Percentiles rank a stretch among this genome's conserved stretches.
These are phyloP conservation scores for Phytophthora tentaculata DNA, from an alignment of 352 stramenopile genomes.

Conservation along the genomic window DNA sequence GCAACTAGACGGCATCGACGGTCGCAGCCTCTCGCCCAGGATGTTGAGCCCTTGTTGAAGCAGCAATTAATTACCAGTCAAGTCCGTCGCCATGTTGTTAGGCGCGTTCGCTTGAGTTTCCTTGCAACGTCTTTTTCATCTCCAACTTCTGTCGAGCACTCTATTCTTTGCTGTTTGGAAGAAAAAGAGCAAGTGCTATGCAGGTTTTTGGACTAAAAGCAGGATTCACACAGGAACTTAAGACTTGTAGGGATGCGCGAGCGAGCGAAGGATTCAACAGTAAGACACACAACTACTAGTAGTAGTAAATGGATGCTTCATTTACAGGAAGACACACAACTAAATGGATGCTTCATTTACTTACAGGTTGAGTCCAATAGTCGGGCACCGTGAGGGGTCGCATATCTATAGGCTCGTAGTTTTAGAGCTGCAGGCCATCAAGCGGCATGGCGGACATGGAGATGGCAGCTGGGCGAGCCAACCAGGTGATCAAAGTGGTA, in stretches of 20 bases:
- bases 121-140: slow-evolving; percentile 5
- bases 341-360: not conserved
- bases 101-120: slow-evolving; percentile 28
- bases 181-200: not conserved
- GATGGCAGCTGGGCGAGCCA: slow-evolving; percentile 37
- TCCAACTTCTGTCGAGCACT: too few relatives aligned
- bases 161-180: slow-evolving; percentile 2
- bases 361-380: not conserved
- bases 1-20: slow-evolving; percentile 47
- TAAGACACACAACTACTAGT: slow-evolving; percentile 14
- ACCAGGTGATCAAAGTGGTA: slow-evolving; percentile 82
- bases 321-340: too few relatives aligned
- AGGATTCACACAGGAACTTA: not conserved
- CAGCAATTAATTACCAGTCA: slow-evolving; percentile 47
- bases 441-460: slow-evolving; percentile 74
- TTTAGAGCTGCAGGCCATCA: not conserved
- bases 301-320: too few relatives aligned
- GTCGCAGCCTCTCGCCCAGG: not conserved
- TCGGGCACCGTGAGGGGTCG: slow-evolving; percentile 24
- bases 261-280: slow-evolving; percentile 1
- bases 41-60: slow-evolving; percentile 7
- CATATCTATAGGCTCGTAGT: slow-evolving; percentile 18
- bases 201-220: not conserved
- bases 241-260: not conserved
- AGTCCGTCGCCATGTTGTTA: slow-evolving; percentile 26